These are phyloP conservation scores for Xylaria multiplex DNA, from an alignment of 2,329 filamentous ascomycete species.

Conservation along the genomic window DNA sequence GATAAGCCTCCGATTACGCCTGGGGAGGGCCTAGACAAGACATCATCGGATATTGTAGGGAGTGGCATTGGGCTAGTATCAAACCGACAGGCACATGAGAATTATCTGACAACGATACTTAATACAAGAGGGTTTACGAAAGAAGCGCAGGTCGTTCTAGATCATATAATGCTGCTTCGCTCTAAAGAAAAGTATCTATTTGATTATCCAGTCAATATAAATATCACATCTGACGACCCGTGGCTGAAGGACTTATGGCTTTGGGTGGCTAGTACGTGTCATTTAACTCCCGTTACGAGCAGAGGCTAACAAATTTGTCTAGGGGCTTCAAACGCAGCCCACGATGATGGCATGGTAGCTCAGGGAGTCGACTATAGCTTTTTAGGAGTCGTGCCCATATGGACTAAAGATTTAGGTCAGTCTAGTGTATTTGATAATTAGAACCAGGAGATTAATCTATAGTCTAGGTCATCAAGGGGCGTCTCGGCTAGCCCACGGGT, in stretches of 20 bases:
- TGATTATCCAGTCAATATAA: constrained; percentile 71
- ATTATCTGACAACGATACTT: constrained; percentile 58
- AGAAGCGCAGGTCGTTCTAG: constrained; percentile 62
- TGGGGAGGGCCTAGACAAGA: constrained; percentile 45
- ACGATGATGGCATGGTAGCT: constrained; percentile 75
- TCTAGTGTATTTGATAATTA: constrained; percentile 32
- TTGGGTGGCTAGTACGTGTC: constrained; percentile 71
- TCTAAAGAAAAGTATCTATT: constrained; percentile 72
- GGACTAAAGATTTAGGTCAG: constrained; percentile 74
- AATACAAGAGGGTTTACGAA: constrained; percentile 59
- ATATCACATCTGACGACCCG: constrained; percentile 75
- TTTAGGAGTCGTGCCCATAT: constrained; percentile 77
- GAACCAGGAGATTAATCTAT: constrained; percentile 33
- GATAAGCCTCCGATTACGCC: constrained; percentile 32
- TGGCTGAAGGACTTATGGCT: constrained; percentile 85
- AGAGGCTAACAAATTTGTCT: constrained; percentile 34
- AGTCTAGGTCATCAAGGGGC: constrained; percentile 58
- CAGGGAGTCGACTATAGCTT: constrained; percentile 77
- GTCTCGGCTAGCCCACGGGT: constrained; percentile 59
- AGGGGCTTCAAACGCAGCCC: constrained; percentile 72
- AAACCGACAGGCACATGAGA: constrained; percentile 68
- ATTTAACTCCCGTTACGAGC: not conserved
- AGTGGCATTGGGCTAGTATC: constrained; percentile 54
- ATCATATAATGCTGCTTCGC: constrained; percentile 68
- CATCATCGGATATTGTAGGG: constrained; percentile 52